Percentiles rank a stretch among this genome's conserved stretches.
phyloP scores from a whole-genome alignment of 2,329 filamentous ascomycete species.

The Verticillium tricorpus region DNA sequence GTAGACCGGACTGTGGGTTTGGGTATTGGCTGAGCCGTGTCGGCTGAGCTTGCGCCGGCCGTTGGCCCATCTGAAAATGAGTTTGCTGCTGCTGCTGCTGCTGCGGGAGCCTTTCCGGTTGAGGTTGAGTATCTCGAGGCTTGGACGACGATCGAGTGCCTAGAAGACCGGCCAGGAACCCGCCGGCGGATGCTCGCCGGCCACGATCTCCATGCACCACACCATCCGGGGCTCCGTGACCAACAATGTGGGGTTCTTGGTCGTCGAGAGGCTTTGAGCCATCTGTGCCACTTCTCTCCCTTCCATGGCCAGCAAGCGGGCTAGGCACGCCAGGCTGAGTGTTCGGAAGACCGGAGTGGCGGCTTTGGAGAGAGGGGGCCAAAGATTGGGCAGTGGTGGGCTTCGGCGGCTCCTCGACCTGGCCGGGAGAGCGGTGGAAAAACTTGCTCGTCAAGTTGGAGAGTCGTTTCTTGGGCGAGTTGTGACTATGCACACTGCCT shows the following conservation, averaged over 20 bases:
- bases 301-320: slow-evolving; percentile 3
- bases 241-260: background rate
- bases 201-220: slow-evolving; percentile 15
- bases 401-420: slow-evolving; percentile 14
- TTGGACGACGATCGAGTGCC: slow-evolving; percentile 14
- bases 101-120: background rate
- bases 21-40: background rate
- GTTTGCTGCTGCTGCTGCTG: background rate
- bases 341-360: slow-evolving; percentile 4
- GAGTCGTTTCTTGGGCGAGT: slow-evolving; percentile 38
- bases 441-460: slow-evolving; percentile 30
- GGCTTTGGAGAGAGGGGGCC: slow-evolving; percentile 15
- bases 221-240: background rate
- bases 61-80: background rate
- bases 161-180: slow-evolving; percentile 17
- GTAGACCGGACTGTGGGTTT: background rate
- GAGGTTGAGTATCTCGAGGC: slow-evolving; percentile 12
- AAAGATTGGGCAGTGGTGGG: slow-evolving; percentile 16
- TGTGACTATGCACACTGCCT: background rate
- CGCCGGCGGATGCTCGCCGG: slow-evolving; percentile 15
- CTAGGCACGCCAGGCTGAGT: slow-evolving; percentile 5
- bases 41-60: background rate
- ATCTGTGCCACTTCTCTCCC: slow-evolving; percentile 16
- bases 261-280: slow-evolving; percentile 9
- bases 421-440: slow-evolving; percentile 18